A percentile compares a stretch with the other conserved stretches of the same genome.
These are phyloP conservation scores for Eutrema heterophyllum DNA, from an alignment of 345 rosid species.

Conservation along the genomic window DNA sequence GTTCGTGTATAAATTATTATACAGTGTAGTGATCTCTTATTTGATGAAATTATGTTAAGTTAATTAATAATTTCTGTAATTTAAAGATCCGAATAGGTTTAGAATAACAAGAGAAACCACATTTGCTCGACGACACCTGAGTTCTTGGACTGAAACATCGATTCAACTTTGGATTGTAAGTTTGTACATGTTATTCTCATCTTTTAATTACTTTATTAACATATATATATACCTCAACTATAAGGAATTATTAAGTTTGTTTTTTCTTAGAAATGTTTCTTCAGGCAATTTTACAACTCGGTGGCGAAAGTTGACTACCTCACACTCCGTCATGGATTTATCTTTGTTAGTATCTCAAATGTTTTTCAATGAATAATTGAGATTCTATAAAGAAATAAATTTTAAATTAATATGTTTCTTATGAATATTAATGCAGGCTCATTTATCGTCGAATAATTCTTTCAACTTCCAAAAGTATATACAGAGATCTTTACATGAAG, in stretches of 20 bases:
- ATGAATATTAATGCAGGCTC: slow-evolving; percentile 37
- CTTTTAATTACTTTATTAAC: neutral
- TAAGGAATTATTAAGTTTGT: neutral
- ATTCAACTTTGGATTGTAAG: slow-evolving; percentile 55
- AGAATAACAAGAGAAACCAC: slow-evolving; percentile 64
- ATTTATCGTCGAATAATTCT: slow-evolving; percentile 37
- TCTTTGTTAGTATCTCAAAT: slow-evolving; percentile 37
- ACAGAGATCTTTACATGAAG: slow-evolving; percentile 68
- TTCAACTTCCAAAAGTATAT: slow-evolving; percentile 76
- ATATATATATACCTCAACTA: neutral
- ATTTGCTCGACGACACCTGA: slow-evolving; percentile 60
- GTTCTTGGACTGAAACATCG: slow-evolving; percentile 36
- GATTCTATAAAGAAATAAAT: neutral
- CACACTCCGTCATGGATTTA: slow-evolving; percentile 75
- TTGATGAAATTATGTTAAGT: too few species aligned
- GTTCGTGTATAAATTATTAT: too few species aligned
- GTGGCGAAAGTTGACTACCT: slow-evolving; percentile 75
- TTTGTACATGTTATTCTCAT: neutral
- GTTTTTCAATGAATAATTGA: neutral
- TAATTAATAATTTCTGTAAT: neutral
- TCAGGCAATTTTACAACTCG: slow-evolving; percentile 57
- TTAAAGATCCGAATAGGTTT: slow-evolving; percentile 56
- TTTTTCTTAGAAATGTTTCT: slow-evolving; percentile 61
- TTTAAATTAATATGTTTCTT: neutral
- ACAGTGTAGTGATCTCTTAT: neutral